These are phyloP conservation scores for Curvularia sp. DNA, from an alignment of 2,329 filamentous ascomycete species.

Conservation along the genomic window DNA sequence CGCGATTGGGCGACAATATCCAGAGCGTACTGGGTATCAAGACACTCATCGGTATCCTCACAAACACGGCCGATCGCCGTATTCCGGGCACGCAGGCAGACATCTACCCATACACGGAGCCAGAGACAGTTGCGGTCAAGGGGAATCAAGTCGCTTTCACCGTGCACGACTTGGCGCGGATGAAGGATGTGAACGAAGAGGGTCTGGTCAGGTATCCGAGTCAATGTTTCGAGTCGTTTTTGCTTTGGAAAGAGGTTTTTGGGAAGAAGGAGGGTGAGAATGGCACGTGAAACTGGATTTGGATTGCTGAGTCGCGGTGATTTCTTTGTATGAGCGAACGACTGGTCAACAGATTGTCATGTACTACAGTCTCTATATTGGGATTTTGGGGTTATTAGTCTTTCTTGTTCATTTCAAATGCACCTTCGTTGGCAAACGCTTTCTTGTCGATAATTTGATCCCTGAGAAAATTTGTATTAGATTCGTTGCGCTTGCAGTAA, in stretches of 20 bases:
- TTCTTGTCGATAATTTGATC: conserved; percentile 31
- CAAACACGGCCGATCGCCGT: conserved; percentile 42
- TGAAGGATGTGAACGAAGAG: conserved; percentile 30
- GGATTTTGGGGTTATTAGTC: neutral
- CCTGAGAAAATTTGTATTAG: conserved; percentile 19
- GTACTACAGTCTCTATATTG: neutral
- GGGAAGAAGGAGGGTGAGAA: conserved; percentile 11
- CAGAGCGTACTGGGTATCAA: conserved; percentile 39
- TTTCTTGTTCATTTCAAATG: conserved; percentile 30
- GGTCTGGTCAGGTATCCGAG: conserved; percentile 41
- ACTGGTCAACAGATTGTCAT: neutral
- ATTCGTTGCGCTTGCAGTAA: conserved; percentile 1
- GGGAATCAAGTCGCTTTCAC: conserved; percentile 17
- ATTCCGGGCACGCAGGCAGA: conserved; percentile 40
- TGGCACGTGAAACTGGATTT: too few relatives aligned
- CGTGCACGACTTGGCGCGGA: conserved; percentile 26
- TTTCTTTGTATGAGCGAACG: neutral
- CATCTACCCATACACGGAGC: conserved; percentile 34
- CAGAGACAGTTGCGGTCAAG: conserved; percentile 21
- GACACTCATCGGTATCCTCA: conserved; percentile 38
- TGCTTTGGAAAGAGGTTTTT: conserved; percentile 41
- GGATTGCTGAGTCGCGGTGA: too few relatives aligned
- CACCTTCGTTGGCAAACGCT: conserved; percentile 35
- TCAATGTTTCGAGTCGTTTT: conserved; percentile 37
- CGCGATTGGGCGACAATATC: conserved; percentile 40